phyloP scores from a whole-genome alignment of 2,329 filamentous ascomycete species.

The Macrophomina tecta region DNA sequence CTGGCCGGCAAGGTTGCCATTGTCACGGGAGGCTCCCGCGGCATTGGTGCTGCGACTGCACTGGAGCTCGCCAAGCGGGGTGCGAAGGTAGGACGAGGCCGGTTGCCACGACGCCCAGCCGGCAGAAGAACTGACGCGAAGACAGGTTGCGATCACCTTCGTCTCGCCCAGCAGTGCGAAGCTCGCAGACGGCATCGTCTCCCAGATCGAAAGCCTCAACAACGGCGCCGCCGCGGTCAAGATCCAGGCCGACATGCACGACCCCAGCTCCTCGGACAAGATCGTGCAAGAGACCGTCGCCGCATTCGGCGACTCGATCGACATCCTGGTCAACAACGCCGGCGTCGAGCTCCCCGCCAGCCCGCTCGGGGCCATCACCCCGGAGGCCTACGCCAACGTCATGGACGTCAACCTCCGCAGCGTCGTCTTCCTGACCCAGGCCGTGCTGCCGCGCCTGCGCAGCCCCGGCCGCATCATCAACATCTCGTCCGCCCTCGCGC shows the following conservation, averaged over 20 bases:
- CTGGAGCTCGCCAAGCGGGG: slow-evolving; percentile 86
- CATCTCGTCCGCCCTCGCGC: slow-evolving; percentile 85
- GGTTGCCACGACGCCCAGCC: slow-evolving; percentile 53
- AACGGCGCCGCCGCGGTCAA: slow-evolving; percentile 62
- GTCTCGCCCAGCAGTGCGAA: slow-evolving; percentile 40
- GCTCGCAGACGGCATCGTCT: slow-evolving; percentile 39
- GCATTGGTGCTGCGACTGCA: slow-evolving; percentile 82
- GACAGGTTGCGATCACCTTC: slow-evolving; percentile 59
- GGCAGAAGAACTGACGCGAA: slow-evolving; percentile 78
- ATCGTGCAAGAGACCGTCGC: slow-evolving; percentile 45
- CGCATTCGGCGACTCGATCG: slow-evolving; percentile 73
- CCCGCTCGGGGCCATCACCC: slow-evolving; percentile 78
- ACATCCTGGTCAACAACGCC: slow-evolving; percentile 97
- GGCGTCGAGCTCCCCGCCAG: slow-evolving; percentile 83
- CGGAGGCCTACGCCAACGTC: slow-evolving; percentile 85
- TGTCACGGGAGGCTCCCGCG: slow-evolving; percentile 89
- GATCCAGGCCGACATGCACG: slow-evolving; percentile 80
- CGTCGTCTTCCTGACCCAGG: slow-evolving; percentile 95
- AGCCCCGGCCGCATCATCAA: slow-evolving; percentile 94
- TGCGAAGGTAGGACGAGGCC: slow-evolving; percentile 59
- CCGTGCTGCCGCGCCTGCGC: slow-evolving; percentile 78
- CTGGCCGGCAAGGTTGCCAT: slow-evolving; percentile 81
- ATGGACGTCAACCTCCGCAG: slow-evolving; percentile 92
- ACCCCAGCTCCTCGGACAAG: slow-evolving; percentile 84
- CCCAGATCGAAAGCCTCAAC: slow-evolving; percentile 43